These are phyloP conservation scores for Harrya chromipes DNA, from an alignment of 768 basidiomycete species.

Conservation along the genomic window DNA sequence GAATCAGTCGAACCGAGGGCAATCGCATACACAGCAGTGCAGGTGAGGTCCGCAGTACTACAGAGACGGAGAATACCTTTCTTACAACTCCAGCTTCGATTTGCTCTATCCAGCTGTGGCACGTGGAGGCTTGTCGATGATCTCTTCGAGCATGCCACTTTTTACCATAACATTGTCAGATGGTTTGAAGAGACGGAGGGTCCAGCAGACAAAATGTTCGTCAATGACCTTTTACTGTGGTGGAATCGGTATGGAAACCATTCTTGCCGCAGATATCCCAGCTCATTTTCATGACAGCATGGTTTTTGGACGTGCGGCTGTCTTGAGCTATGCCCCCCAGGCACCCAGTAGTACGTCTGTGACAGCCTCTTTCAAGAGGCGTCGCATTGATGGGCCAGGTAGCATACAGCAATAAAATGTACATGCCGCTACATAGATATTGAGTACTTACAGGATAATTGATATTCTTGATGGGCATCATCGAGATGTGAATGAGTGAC, in stretches of 20 bases:
- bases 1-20: not conserved
- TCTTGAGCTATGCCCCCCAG: not conserved
- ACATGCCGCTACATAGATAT: too few species aligned
- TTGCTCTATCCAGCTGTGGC: conserved; percentile 1
- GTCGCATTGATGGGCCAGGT: not conserved
- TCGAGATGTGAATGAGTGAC: too few species aligned
- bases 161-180: conserved; percentile 8
- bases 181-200: conserved; percentile 6
- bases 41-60: conserved; percentile 9
- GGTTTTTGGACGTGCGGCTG: too few species aligned
- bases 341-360: not conserved
- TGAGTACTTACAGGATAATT: too few species aligned
- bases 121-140: not conserved
- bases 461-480: too few species aligned
- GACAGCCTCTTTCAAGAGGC: not conserved
- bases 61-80: too few species aligned
- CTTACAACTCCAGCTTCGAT: conserved; percentile 3
- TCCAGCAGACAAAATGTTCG: not conserved
- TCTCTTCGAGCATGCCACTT: not conserved
- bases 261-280: not conserved
- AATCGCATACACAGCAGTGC: conserved; percentile 24
- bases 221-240: conserved; percentile 4
- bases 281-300: too few species aligned
- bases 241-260: conserved; percentile 7
- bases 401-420: too few species aligned